Conservation (phyloP, 2,329 filamentous ascomycete genomes). For the Fusarium miscanthi region DNA sequence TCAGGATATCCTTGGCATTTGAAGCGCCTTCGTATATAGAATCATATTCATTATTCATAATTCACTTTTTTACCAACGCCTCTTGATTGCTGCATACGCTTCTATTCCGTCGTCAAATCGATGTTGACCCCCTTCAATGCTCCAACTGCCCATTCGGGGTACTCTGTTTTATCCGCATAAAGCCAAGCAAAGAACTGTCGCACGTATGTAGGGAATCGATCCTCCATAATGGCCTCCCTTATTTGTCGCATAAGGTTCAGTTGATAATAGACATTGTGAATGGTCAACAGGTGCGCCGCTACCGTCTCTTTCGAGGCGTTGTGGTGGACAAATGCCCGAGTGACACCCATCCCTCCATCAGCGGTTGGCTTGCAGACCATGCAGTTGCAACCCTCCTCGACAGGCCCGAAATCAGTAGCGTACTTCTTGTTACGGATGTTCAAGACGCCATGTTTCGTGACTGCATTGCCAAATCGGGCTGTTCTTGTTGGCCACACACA, state of each 20-base stretch:
- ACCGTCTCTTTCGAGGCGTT: conserved; percentile 94
- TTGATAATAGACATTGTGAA: conserved; percentile 96
- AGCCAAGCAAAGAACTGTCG: conserved; percentile 80
- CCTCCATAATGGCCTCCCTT: conserved; percentile 82
- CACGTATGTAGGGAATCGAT: conserved; percentile 82
- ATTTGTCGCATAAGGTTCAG: conserved; percentile 82
- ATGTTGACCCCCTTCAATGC: conserved; percentile 84
- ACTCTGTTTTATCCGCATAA: conserved; percentile 71
- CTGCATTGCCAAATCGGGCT: conserved; percentile 93
- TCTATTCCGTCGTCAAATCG: conserved; percentile 58
- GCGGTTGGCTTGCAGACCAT: conserved; percentile 75
- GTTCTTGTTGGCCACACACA: conserved; percentile 99
- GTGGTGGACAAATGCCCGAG: conserved; percentile 90
- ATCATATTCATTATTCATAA: conserved; percentile 32
- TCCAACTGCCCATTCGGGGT: conserved; percentile 86
- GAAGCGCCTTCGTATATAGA: conserved; percentile 37
- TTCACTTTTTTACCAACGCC: conserved; percentile 15
- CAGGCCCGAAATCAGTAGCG: conserved; percentile 81
- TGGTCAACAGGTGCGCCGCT: conserved; percentile 84
- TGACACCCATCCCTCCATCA: conserved; percentile 81
- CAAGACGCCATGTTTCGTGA: conserved; percentile 83
- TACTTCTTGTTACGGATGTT: conserved; percentile 84
- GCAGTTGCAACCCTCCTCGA: conserved; percentile 87
- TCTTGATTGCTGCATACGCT: background rate
- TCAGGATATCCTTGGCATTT: conserved; percentile 21